Conservation (phyloP, 148 eudicot species). For the Agrostemma githago region DNA sequence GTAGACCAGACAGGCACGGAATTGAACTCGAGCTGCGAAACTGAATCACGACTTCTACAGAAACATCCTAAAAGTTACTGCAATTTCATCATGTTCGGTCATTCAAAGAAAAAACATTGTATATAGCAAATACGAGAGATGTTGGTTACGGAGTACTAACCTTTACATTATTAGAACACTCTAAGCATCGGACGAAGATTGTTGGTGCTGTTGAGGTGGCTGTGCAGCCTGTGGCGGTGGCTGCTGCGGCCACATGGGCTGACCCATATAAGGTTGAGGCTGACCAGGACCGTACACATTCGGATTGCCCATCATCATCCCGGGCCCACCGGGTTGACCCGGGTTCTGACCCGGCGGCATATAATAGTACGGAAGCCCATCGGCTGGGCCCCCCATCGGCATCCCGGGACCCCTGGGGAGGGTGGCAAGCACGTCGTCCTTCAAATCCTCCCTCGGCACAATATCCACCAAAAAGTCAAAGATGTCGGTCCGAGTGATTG, state of each 20-base stretch:
- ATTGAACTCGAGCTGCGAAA: too few species aligned
- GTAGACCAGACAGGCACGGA: too few species aligned
- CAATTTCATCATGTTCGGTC: background rate
- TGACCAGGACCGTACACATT: constrained; percentile 45
- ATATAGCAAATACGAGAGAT: background rate
- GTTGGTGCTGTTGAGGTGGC: constrained; percentile 27
- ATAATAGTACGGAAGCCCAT: constrained; percentile 58
- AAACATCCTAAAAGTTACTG: background rate
- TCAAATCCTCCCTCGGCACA: constrained; percentile 73
- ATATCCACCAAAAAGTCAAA: constrained; percentile 74
- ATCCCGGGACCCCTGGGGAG: constrained; percentile 51
- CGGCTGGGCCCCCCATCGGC: constrained; percentile 56
- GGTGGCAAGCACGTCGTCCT: constrained; percentile 58
- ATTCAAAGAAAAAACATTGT: background rate
- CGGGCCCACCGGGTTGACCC: constrained; percentile 48
- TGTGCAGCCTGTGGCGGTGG: constrained; percentile 28
- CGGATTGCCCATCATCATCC: constrained; percentile 71
- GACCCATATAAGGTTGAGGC: constrained; percentile 60
- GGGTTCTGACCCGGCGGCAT: constrained; percentile 63
- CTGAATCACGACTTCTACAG: background rate
- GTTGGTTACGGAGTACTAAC: constrained; percentile 3
- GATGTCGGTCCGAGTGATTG: constrained; percentile 69
- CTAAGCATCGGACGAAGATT: constrained; percentile 65
- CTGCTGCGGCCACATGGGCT: constrained; percentile 59
- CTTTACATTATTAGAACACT: constrained; percentile 24